Base-by-base conservation (phyloP, 1,284 basidiomycete species). In the Fomitopsis pinicola region DNA sequence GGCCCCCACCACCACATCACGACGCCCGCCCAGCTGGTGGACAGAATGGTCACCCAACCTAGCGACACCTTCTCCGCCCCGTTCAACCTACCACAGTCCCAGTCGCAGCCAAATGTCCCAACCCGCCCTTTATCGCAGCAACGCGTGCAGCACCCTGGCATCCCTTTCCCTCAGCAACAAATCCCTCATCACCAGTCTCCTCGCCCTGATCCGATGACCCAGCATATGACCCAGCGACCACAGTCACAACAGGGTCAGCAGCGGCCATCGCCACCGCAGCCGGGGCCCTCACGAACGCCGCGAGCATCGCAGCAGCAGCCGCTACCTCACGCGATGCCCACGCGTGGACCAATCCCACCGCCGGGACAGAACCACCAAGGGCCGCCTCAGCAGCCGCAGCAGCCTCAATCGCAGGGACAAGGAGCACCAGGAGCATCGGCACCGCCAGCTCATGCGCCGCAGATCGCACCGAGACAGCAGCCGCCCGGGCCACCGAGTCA, bases 1-100 rank as follows among this genome's bases (percentile, higher is more conserved):
- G 67, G 74, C 4, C 77, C 71, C 56, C 79, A 80, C 28, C 68
- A 72, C 12, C 83, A 85, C 61, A 78, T 79, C 17, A 68, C 78
- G 22, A 87, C 86, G 2, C 85, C 87, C 8, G 83, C 85, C 7
- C 86, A 88, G 67, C 80, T 82, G 56, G 77, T 81, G 61, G 79
- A 81, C 56, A 74, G 79, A 59, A 82, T 85, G 78, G 79, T 78
- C 57, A 73, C 28, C 33, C n/a, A 73, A 58, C 65, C 67, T 55
- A 69, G 71, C 36, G 73, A 73, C 45, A 65, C 65, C 22, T 65
- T 63, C 50, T 56, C 66, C 48, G 36, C 67, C 59, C 71, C 74
- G 60, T 80, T 78, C 59, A 73, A 72, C 59, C 72, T 77, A 62
- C 73, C 71, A 26, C 76, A 75, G 8, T 67, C 72, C 8, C 60